Evolutionary conservation across 2,329 filamentous ascomycete genomes (phyloP), one percentile per base, ranked within the genome.

Genomic region (Lojkania enalia): DNA sequence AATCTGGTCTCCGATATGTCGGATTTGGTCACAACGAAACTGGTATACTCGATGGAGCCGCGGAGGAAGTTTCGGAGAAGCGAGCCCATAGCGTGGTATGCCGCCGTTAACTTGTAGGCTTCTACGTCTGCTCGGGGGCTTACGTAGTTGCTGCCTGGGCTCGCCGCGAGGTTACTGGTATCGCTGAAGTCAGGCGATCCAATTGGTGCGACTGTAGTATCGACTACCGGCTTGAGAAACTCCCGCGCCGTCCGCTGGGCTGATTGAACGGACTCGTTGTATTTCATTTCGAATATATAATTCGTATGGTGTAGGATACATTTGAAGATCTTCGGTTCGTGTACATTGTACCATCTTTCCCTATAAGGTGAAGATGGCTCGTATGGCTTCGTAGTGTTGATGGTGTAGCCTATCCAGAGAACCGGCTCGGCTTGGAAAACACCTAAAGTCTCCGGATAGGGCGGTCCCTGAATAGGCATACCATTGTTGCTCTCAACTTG

Each of bases 351-450:
- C 67, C 68, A 71, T 30, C 55, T 59, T 13, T 54, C 48, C 7
- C 42, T 49, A 16, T 63, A 56, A 2, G 57, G 55, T 1, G 60
- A 63, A 11, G 55, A 49, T 1, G 44, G 19, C 2, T 49, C 44
- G 29, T 67, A 66, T 1, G 56, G 52, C 15, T 48, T 40, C 1
- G 44, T 46, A 0, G 66, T 67, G 5, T 68, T 62, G 31, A 65
- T 57, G 1, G 61, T 47, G 27, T 69, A 65, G 7, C 67, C 66
- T 30, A 70, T 63, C 66, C 67, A 71, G 0, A 71, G 49, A 2
- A 59, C 50, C 13, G 67, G 67, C 31, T 71, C 67, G 5, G 57
- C 55, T 36, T 64, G 44, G 42, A 71, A 65, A 0, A 63, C 61
- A 7, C 67, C 68, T 6, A 70, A 44, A 1, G 48, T 51, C 1